phyloP scores from a whole-genome alignment of 257 asterid species.

The Penstemon newberryi region DNA sequence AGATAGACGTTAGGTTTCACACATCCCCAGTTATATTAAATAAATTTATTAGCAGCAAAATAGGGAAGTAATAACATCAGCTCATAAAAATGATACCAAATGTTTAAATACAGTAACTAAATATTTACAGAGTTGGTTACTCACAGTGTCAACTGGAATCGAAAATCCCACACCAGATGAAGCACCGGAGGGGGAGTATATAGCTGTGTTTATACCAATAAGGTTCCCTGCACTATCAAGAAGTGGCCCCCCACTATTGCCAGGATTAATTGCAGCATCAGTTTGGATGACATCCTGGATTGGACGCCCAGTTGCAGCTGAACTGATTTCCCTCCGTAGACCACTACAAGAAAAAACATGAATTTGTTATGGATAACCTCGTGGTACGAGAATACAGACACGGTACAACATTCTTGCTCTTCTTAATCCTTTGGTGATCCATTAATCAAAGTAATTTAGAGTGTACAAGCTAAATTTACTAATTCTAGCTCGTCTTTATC shows the following conservation, averaged over 20 bases:
- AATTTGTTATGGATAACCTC: conserved; percentile 17
- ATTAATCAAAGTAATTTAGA: background rate
- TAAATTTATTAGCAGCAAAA: too few relatives aligned
- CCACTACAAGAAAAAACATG: conserved; percentile 52
- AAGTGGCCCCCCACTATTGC: conserved; percentile 99
- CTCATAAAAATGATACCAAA: conserved; percentile 7
- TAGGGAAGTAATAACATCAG: background rate
- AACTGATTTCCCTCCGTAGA: conserved; percentile 92
- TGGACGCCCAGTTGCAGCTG: conserved; percentile 99
- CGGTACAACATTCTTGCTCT: background rate
- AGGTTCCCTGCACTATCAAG: conserved; percentile 96
- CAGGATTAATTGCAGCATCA: conserved; percentile 99
- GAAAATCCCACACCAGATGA: conserved; percentile 99
- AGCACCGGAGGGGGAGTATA: conserved; percentile 99
- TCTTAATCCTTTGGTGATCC: background rate
- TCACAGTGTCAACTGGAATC: conserved; percentile 97
- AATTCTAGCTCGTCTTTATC: conserved; percentile 17
- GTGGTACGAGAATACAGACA: conserved; percentile 6
- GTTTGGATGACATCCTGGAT: conserved; percentile 98
- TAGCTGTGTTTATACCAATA: conserved; percentile 97
- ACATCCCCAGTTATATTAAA: too few relatives aligned
- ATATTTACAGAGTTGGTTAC: conserved; percentile 31
- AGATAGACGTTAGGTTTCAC: too few relatives aligned
- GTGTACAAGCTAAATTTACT: conserved; percentile 1
- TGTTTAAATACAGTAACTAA: conserved; percentile 4